Evolutionary conservation across 768 basidiomycete species (phyloP), one percentile per base, ranked within the genome.

Genomic region (Baorangia bicolor): DNA sequence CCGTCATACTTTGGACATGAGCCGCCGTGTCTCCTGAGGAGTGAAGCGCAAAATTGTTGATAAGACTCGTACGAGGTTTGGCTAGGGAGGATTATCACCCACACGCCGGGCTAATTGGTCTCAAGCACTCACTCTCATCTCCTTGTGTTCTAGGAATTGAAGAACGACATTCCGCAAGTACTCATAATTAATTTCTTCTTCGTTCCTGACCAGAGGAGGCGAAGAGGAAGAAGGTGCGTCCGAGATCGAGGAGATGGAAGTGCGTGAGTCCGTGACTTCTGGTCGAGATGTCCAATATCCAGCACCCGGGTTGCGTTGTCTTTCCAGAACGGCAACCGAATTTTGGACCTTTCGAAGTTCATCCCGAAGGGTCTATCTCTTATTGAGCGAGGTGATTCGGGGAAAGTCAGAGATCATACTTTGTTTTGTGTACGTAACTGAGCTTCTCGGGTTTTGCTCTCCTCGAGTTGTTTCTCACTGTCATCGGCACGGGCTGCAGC

Each of bases 71-170:
- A 98, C 85, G 31, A 99, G 84, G 64, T 94, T 92, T 0, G 94
- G 91, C 90, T 94, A 56, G 11, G 20, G 42, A 48, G 12, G 25
- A 65, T 14, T 55, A 56, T 54, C 52, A 60, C 13, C 21, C 38
- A 34, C 21, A 46, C 27, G 40, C 14, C 21, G 2, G 5, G 5
- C 35, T 20, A 35, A 23, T 27, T 25, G 37, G n/a, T 20, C 8
- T 49, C 14, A 34, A 40, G 5, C 38, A 76, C 92, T 69, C 67
- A 94, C 94, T 74, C 97, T 81, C 94, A 98, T 98, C 71, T 98
- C 94, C 69, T 96, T 94, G 74, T 98, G 92, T 69, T 99, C 97
- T 47, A 99, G 78, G 76, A 99, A 99, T 70, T 98, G 97, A 43
- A 99, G 71, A 53, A 98, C 93, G 31, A 98, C 90, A 70, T 98